Evolutionary conservation across 2,329 filamentous ascomycete genomes (phyloP), one percentile per base, ranked within the genome.

Genomic region (Rhinocladiella mackenziei): DNA sequence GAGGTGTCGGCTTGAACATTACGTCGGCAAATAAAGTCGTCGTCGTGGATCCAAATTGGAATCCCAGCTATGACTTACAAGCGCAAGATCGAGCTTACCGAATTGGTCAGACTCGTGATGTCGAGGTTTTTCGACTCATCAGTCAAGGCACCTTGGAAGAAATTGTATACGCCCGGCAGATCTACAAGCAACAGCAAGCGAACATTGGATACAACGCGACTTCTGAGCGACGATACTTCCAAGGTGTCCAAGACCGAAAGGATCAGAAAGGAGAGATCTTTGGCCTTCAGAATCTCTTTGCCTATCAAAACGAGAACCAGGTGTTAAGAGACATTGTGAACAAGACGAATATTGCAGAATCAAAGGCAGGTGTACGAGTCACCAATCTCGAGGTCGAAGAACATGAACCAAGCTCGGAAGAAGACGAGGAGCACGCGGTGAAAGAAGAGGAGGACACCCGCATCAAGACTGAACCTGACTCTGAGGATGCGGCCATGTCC

Each of bases 101-200:
- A 39, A 97, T 98, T 52, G 92, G 92, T 0, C 92, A 98, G 65
- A 81, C 79, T 0, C 77, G 92, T 14, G 88, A 97, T 59, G 92
- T 98, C 0, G 92, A 98, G 61, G 91, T 97, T 1, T 97, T 95
- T 62, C 82, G 92, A 3, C 77, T 98, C 1, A 81, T 98, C 13
- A 91, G 86, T 2, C 81, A 86, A 1, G 92, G 92, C 1, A 97
- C 92, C 0, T 88, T 98, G 11, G 92, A 98, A 61, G 92, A 98
- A 64, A 92, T 96, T 41, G 88, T 97, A 5, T 98, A 98, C 58
- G 92, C 91, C 0, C 78, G 92, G 5, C 92, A 98, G 59, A 92
- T 98, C 28, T 98, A 98, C 74, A 98, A 98, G 65, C 92, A 98
- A 61, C 92, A 98, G 60, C 92, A 97, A 67, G 91, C 92, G 18